Evolutionary conservation across 2,329 filamentous ascomycete species (phyloP), one percentile per base, ranked within the genome.

Genomic region (Botrytis elliptica): DNA sequence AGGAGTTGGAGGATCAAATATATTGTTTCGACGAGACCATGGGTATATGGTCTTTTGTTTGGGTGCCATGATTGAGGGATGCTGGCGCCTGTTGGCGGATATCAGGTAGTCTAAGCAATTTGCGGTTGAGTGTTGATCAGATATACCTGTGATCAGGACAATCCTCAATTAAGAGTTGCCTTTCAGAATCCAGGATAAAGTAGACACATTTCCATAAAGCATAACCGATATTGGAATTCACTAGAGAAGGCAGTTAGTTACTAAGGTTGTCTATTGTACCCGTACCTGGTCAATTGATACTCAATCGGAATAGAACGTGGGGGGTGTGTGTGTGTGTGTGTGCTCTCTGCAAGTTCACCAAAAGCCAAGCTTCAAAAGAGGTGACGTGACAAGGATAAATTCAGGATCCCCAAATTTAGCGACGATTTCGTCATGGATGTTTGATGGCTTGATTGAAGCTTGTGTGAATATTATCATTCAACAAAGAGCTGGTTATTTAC

Each of bases 1-100:
- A 44, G 89, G 79, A 63, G 85, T 81, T 44, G 79, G 80, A n/a
- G 80, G 80, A 60, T 80, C 78, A 70, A 73, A 81, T 36, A 76
- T 75, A 40, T 70, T 77, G 36, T 74, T 71, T 44, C 80, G 79
- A 40, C 80, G 78, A 12, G 78, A 75, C 79, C 78, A 81, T 18
- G 79, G 79, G 75, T 77, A 80, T 73, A 73, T 74, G 38, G 73
- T 68, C 36, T 74, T 77, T 38, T 68, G 69, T 60, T 73, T 74
- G n/a, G 66, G 49, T 42, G 70, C 44, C 70, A 71, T 71, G 57
- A 42, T 68, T 33, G 49, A 7, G 20, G 65, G 57, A 14, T 68
- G 36, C 52, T 18, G 65, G 8, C 46, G 36, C 36, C 3, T 22
- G 33, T 12, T 22, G 6, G n/a, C 36, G 20, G 29, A 46, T 36